Base-by-base conservation (phyloP, 1,139 yeast species). In the Scheffersomyces quercinus region DNA sequence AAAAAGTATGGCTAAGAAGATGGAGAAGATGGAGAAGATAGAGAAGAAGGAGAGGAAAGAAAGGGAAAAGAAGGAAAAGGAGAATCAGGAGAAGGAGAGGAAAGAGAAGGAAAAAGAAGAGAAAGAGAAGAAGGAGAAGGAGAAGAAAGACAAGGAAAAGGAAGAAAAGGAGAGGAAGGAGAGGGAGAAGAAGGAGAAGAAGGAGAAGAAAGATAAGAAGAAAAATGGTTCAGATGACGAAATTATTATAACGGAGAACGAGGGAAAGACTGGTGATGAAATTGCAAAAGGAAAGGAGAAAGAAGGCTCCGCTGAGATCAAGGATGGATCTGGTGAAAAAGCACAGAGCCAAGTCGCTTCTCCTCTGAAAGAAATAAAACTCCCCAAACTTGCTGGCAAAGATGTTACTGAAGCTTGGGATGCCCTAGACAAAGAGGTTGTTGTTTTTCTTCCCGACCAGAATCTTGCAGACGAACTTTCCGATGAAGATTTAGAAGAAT, bases 21-120 rank as follows among this genome's bases (percentile, higher is more conserved):
- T 6, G 26, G 55, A 20, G 26, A 5, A 20, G 26, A 20, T 6
- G 26, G 55, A 34, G 62, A 62, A 28, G 53, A 47, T 29, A 55
- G 55, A 20, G 60, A 57, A 8, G 49, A 52, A 55, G 33, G 64
- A 59, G 45, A 59, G 52, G 54, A 56, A 49, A 44, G 61, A 61
- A 54, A 53, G 62, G 41, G 56, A 56, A 49, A 60, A 59, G 41
- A 64, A 59, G 29, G 59, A 52, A 42, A 59, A 58, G 41, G 57
- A 53, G 32, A 53, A 54, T 36, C 49, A 51, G 34, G 55, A 55
- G 45, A 48, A 55, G 39, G 54, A 54, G 39, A 49, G 58, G 35
- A 15, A 35, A 15, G 62, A 58, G 32, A 53, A 58, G 28, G 60
- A 59, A 42, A 56, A 58, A n/a, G 53, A 63, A 39, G 58, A 58